Conservation (phyloP, 768 basidiomycete genomes). For the Pleurotus giganteus region DNA sequence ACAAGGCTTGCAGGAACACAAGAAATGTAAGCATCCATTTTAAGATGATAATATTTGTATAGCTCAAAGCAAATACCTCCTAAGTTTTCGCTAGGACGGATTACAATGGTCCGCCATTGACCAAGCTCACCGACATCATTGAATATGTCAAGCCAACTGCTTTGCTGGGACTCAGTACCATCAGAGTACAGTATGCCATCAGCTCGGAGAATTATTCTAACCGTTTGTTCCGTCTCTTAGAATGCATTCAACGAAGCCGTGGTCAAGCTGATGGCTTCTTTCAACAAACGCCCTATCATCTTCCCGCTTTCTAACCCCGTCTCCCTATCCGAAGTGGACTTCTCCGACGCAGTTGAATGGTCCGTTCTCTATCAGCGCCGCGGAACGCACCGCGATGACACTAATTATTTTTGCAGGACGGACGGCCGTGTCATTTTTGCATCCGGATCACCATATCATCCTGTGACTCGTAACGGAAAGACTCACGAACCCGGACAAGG, state of each 20-base stretch:
- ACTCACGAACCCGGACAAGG: constrained; percentile 68
- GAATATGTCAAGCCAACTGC: constrained; percentile 74
- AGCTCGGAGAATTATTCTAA: not conserved
- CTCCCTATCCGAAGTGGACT: constrained; percentile 58
- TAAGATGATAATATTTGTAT: not conserved
- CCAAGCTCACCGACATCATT: constrained; percentile 64
- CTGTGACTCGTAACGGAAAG: constrained; percentile 46
- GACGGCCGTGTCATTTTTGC: constrained; percentile 69
- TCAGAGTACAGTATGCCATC: constrained; percentile 27
- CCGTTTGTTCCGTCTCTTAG: constrained; percentile 17
- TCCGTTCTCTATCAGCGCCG: constrained; percentile 19
- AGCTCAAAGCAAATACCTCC: constrained; percentile 42
- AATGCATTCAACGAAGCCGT: constrained; percentile 65
- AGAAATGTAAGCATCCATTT: constrained; percentile 48
- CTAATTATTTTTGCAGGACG: constrained; percentile 40
- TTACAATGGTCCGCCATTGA: constrained; percentile 60
- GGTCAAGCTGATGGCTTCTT: constrained; percentile 58
- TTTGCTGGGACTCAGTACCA: constrained; percentile 71
- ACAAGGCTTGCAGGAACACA: constrained; percentile 69
- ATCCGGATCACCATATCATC: constrained; percentile 67
- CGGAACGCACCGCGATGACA: not conserved
- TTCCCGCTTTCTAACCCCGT: constrained; percentile 81
- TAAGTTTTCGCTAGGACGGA: constrained; percentile 74
- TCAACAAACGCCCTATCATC: constrained; percentile 73
- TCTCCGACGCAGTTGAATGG: constrained; percentile 58